These are phyloP conservation scores for Litsea cubeba DNA, from an alignment of 164 flowering plant species.

Conservation along the genomic window DNA sequence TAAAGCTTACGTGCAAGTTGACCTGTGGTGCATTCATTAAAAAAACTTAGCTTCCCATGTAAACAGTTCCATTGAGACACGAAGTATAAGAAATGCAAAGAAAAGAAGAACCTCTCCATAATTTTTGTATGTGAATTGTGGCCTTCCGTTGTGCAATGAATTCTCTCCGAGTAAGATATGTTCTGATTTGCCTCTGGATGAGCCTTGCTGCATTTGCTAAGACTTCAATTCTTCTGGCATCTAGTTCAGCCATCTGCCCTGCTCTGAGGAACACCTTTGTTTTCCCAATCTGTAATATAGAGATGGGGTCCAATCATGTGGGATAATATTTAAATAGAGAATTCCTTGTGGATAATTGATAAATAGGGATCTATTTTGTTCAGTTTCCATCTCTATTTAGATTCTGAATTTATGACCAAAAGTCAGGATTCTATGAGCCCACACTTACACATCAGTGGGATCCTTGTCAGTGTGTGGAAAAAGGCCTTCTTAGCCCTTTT, in stretches of 20 bases:
- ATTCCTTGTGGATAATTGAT: neutral
- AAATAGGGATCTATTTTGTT: neutral
- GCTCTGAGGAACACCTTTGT: constrained; percentile 86
- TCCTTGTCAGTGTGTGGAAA: neutral
- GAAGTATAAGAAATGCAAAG: neutral
- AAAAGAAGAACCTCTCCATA: constrained; percentile 62
- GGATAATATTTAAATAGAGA: neutral
- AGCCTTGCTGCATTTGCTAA: constrained; percentile 63
- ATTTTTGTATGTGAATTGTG: constrained; percentile 48
- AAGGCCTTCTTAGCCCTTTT: too few species aligned
- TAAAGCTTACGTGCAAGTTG: constrained; percentile 62
- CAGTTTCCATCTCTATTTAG: neutral
- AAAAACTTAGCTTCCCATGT: neutral
- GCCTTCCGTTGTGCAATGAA: constrained; percentile 50
- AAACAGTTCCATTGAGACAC: neutral
- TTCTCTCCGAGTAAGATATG: constrained; percentile 61
- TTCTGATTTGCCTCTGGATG: constrained; percentile 72
- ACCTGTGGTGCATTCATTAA: constrained; percentile 28
- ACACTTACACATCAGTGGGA: neutral
- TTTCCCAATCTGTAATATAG: constrained; percentile 64
- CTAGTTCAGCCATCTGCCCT: constrained; percentile 94
- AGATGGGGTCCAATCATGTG: neutral
- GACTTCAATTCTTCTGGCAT: constrained; percentile 76
- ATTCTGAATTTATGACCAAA: too few species aligned
- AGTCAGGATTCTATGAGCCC: neutral